Percentiles rank a stretch among this genome's conserved stretches.
phyloP scores from a whole-genome alignment of 345 rosid genomes.

The Erysimum cheiranthoides region DNA sequence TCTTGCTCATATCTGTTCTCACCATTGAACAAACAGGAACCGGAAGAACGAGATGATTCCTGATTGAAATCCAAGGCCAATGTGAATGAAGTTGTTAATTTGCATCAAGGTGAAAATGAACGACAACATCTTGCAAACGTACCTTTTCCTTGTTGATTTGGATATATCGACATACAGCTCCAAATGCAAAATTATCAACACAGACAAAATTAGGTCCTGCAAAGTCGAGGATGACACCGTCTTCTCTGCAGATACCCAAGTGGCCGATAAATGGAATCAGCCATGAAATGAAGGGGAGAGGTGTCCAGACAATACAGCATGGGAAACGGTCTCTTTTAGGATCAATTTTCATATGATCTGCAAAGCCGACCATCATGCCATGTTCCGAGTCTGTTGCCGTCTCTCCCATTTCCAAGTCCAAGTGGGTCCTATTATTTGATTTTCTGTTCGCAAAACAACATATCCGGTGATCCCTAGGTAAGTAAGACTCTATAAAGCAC shows the following conservation, averaged over 20 bases:
- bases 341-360: conserved; percentile 59
- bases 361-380: conserved; percentile 48
- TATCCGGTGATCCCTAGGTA: not conserved
- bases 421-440: not conserved
- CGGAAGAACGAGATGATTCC: conserved; percentile 55
- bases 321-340: conserved; percentile 77
- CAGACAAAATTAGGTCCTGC: conserved; percentile 95
- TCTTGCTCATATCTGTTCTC: conserved; percentile 43
- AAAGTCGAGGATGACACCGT: conserved; percentile 88
- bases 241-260: conserved; percentile 87
- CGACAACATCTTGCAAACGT: not conserved
- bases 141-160: conserved; percentile 81
- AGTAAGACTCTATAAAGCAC: not conserved
- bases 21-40: conserved; percentile 40
- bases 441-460: conserved; percentile 19
- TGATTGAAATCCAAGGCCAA: conserved; percentile 25
- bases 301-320: conserved; percentile 90
- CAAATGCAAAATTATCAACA: conserved; percentile 85
- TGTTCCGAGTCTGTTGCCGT: conserved; percentile 33
- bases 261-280: conserved; percentile 90
- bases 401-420: conserved; percentile 42
- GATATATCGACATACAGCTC: conserved; percentile 74
- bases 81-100: conserved; percentile 1
- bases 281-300: conserved; percentile 93
- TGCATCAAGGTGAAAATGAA: not conserved